Evolutionary conservation across 805 yeast species (phyloP).

Genomic region (Grigorovia transvaalensis): DNA sequence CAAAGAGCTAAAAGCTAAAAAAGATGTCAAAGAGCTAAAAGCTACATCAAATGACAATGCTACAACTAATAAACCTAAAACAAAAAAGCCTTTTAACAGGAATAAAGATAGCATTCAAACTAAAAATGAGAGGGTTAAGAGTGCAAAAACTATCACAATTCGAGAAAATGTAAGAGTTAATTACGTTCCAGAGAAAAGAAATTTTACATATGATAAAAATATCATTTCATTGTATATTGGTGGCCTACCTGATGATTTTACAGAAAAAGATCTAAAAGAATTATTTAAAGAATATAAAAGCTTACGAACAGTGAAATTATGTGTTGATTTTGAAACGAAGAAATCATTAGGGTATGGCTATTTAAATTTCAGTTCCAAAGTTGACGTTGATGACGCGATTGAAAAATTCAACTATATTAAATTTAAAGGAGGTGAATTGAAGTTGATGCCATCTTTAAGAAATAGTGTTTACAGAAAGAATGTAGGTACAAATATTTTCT

Average conservation of each 20-base stretch:
- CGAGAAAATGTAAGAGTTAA: not conserved
- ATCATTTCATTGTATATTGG: conserved; percentile 47
- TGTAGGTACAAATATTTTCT: conserved; percentile 43
- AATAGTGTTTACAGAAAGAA: conserved; percentile 35
- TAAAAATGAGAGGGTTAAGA: not conserved
- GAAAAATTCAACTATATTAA: conserved; percentile 45
- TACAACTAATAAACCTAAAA: not conserved
- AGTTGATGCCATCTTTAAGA: conserved; percentile 48
- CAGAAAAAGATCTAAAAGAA: conserved; percentile 38
- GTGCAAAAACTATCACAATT: not conserved
- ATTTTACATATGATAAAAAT: conserved; percentile 1
- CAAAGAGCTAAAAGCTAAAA: not conserved
- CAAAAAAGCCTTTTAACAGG: not conserved
- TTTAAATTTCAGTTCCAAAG: conserved; percentile 43
- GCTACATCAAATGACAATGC: not conserved
- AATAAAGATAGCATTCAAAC: not conserved
- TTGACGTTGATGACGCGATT: conserved; percentile 46
- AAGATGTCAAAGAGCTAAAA: not conserved
- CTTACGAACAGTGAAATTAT: conserved; percentile 48
- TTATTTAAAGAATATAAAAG: conserved; percentile 36
- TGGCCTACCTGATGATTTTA: conserved; percentile 40
- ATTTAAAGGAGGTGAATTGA: conserved; percentile 35
- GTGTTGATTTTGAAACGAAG: conserved; percentile 42
- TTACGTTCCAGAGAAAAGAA: not conserved
- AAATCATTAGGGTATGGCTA: conserved; percentile 66